Evolutionary conservation across 2,329 filamentous ascomycete species (phyloP).

Genomic region (Cordyceps militaris): DNA sequence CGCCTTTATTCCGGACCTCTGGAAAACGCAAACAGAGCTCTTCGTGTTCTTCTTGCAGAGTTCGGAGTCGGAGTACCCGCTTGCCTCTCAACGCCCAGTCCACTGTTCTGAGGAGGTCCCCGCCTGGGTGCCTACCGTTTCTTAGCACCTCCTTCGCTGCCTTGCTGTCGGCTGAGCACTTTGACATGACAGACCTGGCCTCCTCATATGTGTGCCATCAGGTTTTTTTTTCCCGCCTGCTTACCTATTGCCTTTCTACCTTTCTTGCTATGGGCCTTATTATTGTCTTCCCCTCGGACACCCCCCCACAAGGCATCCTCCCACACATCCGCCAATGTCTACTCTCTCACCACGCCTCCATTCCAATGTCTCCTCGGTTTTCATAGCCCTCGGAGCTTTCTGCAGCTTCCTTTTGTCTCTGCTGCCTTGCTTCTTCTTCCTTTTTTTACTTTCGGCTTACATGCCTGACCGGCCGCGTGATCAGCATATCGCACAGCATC

Average conservation of each 20-base stretch:
- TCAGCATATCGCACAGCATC: background rate
- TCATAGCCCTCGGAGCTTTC: background rate
- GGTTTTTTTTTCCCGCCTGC: background rate
- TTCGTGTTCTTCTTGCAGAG: background rate
- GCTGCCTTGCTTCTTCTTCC: background rate
- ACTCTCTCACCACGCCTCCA: background rate
- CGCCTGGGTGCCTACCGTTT: background rate
- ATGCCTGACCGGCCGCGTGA: background rate
- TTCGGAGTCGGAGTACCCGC: background rate
- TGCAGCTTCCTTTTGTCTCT: background rate
- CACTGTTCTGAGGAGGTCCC: background rate
- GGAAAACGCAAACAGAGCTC: background rate
- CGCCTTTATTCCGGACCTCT: background rate
- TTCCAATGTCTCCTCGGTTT: background rate
- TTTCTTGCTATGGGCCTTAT: background rate
- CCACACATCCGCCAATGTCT: conserved; percentile 1
- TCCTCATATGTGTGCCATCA: background rate
- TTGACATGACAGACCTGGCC: background rate
- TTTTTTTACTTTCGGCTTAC: background rate
- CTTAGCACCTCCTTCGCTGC: background rate
- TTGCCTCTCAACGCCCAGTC: background rate
- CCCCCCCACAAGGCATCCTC: conserved; percentile 4
- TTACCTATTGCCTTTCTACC: background rate
- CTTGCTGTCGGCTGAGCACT: background rate
- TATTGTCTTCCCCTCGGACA: background rate